A percentile compares a stretch with the other conserved stretches of the same genome.
Evolutionary conservation across 768 basidiomycete genomes (phyloP).

Genomic region (Rhizopogon rudus): DNA sequence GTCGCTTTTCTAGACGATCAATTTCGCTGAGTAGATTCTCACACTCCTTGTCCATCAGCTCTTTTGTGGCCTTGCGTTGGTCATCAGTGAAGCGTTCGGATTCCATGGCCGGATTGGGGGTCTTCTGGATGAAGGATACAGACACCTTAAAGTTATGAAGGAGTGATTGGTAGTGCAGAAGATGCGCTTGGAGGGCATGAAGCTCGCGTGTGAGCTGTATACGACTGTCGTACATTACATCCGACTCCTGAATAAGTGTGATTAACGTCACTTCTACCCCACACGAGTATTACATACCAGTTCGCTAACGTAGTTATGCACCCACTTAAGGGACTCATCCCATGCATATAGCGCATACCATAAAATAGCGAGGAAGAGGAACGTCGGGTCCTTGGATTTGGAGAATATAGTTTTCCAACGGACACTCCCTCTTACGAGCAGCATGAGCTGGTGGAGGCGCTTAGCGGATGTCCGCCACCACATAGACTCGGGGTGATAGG

Average conservation of each 20-base stretch:
- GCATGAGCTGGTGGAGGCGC: slow-evolving; percentile 23
- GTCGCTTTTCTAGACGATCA: slow-evolving; percentile 36
- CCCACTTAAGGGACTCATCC: slow-evolving; percentile 52
- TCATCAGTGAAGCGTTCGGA: slow-evolving; percentile 8
- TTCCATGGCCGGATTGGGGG: slow-evolving; percentile 45
- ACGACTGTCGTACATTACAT: slow-evolving; percentile 35
- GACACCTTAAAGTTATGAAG: slow-evolving; percentile 50
- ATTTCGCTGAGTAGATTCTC: slow-evolving; percentile 45
- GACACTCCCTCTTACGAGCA: slow-evolving; percentile 25
- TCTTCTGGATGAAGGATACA: slow-evolving; percentile 42
- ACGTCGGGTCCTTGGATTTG: slow-evolving; percentile 42
- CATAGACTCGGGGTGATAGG: slow-evolving; percentile 23
- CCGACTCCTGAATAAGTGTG: slow-evolving; percentile 35
- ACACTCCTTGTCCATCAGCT: slow-evolving; percentile 42
- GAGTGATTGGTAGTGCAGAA: slow-evolving; percentile 50
- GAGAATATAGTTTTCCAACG: slow-evolving; percentile 25
- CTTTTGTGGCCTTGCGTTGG: slow-evolving; percentile 17
- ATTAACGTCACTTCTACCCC: background rate
- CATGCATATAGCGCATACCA: slow-evolving; percentile 62
- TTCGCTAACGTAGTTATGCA: slow-evolving; percentile 45
- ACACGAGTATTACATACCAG: slow-evolving; percentile 34
- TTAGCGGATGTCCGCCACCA: slow-evolving; percentile 12
- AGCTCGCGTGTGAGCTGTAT: slow-evolving; percentile 46
- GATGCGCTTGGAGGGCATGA: slow-evolving; percentile 52
- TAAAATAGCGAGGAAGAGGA: slow-evolving; percentile 45